Evolutionary conservation across 257 asterid genomes (phyloP), one percentile per base, ranked within the genome.

Genomic region (Eucommia ulmoides): DNA sequence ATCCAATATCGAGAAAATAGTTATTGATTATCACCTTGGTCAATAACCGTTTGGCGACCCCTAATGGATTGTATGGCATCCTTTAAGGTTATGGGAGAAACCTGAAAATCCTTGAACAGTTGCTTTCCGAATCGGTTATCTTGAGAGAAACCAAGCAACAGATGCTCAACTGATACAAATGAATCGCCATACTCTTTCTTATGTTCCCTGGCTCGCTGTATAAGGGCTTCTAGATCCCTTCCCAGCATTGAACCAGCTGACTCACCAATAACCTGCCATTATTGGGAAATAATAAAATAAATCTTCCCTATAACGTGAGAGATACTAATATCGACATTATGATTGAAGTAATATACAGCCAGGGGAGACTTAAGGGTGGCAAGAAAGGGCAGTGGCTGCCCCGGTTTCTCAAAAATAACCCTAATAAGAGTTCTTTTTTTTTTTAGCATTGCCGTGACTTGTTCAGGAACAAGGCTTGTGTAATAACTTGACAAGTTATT

Each of bases 221-320:
- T 71, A 57, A 91, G 68, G 20, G 71, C 83, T 65, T 86, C 95
- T 58, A 91, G 64, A 53, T 86, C 96, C 44, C 94, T 72, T 24
- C 99, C 99, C 49, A 91, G 50, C 94, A 91, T 83, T 15, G 93
- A 73, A 52, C 96, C 96, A 66, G 88, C 75, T 26, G 96, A 54
- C 25, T 83, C 99, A 38, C 95, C 94, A 49, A 83, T 74, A 64
- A 89, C 86, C 96, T 89, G 68, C 22, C 23, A 33, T 24, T 10
- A 49, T 14, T 5, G 23, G 20, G 23, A 55, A n/a, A 54, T 22
- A 24, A 57, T 17, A 16, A 15, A 21, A 47, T 25, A 49, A 29
- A 42, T 19, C 11, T 51, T 47, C 54, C 33, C 60, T 22, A 45
- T 42, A 52, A 54, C 21, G 46, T 42, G 24, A 35, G n/a, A n/a